Evolutionary conservation across 1,139 yeast species (phyloP).

Genomic region (Yamadazyma oceani): DNA sequence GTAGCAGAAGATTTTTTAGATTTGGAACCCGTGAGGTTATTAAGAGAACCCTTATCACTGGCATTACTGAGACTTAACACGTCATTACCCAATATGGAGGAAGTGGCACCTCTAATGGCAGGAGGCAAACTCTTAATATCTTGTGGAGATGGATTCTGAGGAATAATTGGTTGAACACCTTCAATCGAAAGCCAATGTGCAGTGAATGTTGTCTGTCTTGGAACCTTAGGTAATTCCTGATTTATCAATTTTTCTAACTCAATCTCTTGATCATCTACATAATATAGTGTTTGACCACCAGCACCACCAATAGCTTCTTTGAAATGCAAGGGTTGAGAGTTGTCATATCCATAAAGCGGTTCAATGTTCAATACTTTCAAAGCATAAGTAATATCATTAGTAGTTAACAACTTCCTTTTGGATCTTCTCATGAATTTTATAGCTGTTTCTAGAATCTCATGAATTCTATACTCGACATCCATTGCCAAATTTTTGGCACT

Average conservation of each 20-base stretch:
- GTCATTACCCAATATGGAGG: constrained; percentile 45
- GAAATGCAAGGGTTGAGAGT: constrained; percentile 60
- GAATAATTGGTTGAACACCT: constrained; percentile 97
- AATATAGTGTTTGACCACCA: constrained; percentile 88
- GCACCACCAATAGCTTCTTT: constrained; percentile 86
- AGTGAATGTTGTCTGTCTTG: constrained; percentile 86
- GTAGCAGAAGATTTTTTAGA: constrained; percentile 25
- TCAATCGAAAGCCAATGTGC: constrained; percentile 99
- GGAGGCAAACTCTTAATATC: constrained; percentile 71
- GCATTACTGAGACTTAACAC: constrained; percentile 28
- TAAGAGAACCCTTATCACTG: constrained; percentile 17
- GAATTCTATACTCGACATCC: constrained; percentile 97
- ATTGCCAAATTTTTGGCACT: constrained; percentile 93
- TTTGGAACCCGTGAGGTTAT: constrained; percentile 18
- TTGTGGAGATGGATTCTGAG: constrained; percentile 88
- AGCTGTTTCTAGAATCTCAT: constrained; percentile 94
- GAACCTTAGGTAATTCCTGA: constrained; percentile 93
- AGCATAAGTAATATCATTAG: constrained; percentile 81
- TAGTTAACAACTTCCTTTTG: constrained; percentile 76
- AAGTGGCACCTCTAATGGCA: constrained; percentile 68
- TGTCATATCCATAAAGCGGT: constrained; percentile 77
- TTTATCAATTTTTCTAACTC: constrained; percentile 93
- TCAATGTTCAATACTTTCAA: constrained; percentile 85
- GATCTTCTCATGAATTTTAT: constrained; percentile 95
- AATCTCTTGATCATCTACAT: constrained; percentile 85